phyloP scores from a whole-genome alignment of 2,329 filamentous ascomycete species.

The Venturia asperata region DNA sequence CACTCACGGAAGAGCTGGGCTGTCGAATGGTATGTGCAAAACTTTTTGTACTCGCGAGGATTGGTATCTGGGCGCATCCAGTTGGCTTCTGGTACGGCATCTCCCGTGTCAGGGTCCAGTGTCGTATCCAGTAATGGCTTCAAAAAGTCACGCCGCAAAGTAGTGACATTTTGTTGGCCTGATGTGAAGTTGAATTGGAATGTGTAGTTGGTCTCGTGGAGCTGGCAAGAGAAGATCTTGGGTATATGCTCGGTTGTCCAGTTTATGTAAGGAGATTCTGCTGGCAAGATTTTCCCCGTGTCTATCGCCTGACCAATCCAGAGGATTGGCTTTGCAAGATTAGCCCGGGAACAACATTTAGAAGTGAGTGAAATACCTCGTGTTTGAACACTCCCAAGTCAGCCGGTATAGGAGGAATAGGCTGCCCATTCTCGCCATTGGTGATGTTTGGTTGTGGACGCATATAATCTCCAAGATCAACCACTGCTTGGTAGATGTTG shows the following conservation, averaged over 20 bases:
- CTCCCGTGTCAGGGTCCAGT: slow-evolving; percentile 18
- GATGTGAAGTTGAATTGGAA: slow-evolving; percentile 29
- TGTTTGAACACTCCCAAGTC: slow-evolving; percentile 29
- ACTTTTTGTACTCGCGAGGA: slow-evolving; percentile 28
- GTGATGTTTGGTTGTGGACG: slow-evolving; percentile 26
- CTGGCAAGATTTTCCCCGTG: slow-evolving; percentile 25
- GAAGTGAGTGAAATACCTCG: background rate
- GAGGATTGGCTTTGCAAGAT: slow-evolving; percentile 28
- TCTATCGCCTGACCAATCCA: slow-evolving; percentile 33
- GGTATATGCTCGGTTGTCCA: slow-evolving; percentile 31
- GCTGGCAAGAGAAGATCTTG: slow-evolving; percentile 32
- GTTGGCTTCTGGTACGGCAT: slow-evolving; percentile 24
- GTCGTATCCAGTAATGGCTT: slow-evolving; percentile 29
- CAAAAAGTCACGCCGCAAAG: slow-evolving; percentile 28
- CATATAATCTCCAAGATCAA: slow-evolving; percentile 30
- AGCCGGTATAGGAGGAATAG: slow-evolving; percentile 27
- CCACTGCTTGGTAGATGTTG: slow-evolving; percentile 28
- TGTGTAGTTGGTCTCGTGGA: slow-evolving; percentile 33
- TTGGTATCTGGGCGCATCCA: slow-evolving; percentile 26
- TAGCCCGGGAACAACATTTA: background rate
- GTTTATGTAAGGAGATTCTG: slow-evolving; percentile 24
- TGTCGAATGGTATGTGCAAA: slow-evolving; percentile 30
- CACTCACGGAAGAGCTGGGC: slow-evolving; percentile 31
- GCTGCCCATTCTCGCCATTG: slow-evolving; percentile 24
- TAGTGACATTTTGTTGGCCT: slow-evolving; percentile 25